Evolutionary conservation across 495 filamentous ascomycete genomes (phyloP).

Genomic region (Articulospora tetracladia): DNA sequence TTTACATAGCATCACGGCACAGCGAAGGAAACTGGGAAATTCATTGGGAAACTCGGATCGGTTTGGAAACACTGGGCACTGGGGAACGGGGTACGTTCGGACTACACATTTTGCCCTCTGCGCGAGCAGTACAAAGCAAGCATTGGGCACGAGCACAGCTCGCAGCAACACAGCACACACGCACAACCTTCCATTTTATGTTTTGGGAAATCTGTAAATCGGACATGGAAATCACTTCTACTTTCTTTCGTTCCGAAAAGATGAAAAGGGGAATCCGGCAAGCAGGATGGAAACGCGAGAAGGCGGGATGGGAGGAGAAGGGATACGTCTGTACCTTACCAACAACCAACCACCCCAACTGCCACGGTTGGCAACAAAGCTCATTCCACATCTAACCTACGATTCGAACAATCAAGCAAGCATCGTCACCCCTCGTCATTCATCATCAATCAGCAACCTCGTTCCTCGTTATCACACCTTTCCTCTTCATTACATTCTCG

Average conservation of each 20-base stretch:
- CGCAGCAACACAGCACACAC: constrained; percentile 13
- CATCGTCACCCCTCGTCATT: background rate
- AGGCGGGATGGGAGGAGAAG: background rate
- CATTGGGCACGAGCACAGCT: constrained; percentile 16
- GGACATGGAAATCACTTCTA: background rate
- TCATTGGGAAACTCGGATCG: background rate
- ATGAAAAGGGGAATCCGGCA: background rate
- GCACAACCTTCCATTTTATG: background rate
- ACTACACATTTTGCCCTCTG: background rate
- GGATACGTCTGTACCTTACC: background rate
- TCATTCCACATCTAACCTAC: background rate
- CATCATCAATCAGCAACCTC: background rate
- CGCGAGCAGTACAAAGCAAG: constrained; percentile 1
- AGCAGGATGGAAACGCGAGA: background rate
- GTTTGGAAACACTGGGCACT: background rate
- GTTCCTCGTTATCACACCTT: too few species aligned
- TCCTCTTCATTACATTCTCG: too few species aligned
- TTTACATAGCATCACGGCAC: constrained; percentile 18
- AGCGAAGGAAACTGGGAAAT: constrained; percentile 6
- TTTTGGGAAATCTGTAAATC: constrained; percentile 14
- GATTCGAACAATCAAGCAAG: background rate
- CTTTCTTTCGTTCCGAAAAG: background rate
- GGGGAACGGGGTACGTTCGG: background rate
- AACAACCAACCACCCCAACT: background rate
- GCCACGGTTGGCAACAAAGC: background rate